Base-by-base conservation (phyloP, 78 protist genomes). In the Polysphondylium violaceum region DNA sequence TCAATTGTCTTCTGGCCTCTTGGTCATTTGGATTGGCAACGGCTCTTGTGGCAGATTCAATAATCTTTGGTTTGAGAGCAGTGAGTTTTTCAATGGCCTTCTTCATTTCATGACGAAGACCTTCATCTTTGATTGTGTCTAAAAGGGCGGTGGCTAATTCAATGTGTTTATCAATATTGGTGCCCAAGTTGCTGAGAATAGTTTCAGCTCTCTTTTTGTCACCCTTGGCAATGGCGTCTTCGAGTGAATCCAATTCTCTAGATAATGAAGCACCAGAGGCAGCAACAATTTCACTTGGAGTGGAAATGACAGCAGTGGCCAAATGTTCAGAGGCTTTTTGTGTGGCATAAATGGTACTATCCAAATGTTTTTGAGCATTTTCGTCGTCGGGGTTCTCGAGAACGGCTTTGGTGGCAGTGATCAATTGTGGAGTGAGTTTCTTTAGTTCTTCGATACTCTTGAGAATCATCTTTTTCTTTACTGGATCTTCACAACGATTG, bases 401-500 rank as follows among this genome's bases (percentile, higher is more conserved):
- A 1, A 83, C 91, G 19, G 91, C 81, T 60, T 83, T 83, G 68
- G 69, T 83, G 0, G 91, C 91, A 6, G 78, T 47, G 16, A 83
- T 83, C 16, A 83, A 35, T 47, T 59, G 67, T 83, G 91, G 91
- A 6, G 91, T 83, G 9, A 83, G 35, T 33, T 69, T 83, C 63
- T 83, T 83, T 0, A 83, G 51, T 43, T 83, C 91, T n/a, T 83
- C 91, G 29, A 83, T 83, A 47, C 33, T 73, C 64, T 69, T 83
- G 19, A 83, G 33, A 51, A 83, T 68, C 91, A 83, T 83, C 69
- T 83, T 83, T 60, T 83, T 83, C 76, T 83, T 83, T 29, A 83
- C 33, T 69, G 91, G 91, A 58, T 83, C 91, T 43, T 83, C 78
- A 58, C 91, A 83, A 56, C 79, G 68, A n/a, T 83, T 69, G 25